A percentile compares a stretch with the other conserved stretches of the same genome.
Evolutionary conservation across 2,329 filamentous ascomycete species (phyloP).

Genomic region (Trichoderma guizhouense): DNA sequence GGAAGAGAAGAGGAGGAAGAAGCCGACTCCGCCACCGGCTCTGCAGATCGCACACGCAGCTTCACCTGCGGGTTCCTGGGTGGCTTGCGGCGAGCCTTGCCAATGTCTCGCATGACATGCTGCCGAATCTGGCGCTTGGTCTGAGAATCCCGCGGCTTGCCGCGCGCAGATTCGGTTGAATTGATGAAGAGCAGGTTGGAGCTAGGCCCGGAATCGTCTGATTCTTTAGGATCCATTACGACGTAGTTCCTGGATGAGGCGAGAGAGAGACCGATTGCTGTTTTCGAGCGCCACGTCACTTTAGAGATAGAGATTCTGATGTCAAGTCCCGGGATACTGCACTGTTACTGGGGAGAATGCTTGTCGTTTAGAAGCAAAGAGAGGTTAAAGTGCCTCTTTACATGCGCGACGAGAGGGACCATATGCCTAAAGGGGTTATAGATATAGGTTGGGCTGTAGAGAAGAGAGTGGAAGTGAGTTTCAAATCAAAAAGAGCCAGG

Average conservation of each 20-base stretch:
- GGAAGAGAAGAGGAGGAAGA: not conserved
- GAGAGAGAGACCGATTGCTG: not conserved
- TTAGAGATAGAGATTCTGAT: not conserved
- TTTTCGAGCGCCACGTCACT: not conserved
- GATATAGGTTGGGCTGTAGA: not conserved
- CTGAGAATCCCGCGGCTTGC: not conserved
- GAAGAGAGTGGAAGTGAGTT: not conserved
- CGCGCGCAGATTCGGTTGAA: not conserved
- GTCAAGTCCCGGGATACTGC: not conserved
- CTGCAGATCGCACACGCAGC: not conserved
- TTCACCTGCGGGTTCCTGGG: slow-evolving; percentile 13
- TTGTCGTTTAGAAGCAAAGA: not conserved
- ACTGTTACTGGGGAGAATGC: not conserved
- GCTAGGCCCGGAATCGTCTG: not conserved
- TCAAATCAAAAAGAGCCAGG: not conserved
- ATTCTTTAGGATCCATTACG: not conserved
- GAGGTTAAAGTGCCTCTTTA: not conserved
- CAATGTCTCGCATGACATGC: slow-evolving; percentile 18
- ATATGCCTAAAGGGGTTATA: not conserved
- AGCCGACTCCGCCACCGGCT: not conserved
- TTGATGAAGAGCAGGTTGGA: slow-evolving; percentile 14
- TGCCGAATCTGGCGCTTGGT: slow-evolving; percentile 13
- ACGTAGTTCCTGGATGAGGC: not conserved
- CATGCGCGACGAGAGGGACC: not conserved
- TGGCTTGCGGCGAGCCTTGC: slow-evolving; percentile 16